Evolutionary conservation across 805 yeast species (phyloP).

Genomic region (Lipomyces spencermartinsiae): DNA sequence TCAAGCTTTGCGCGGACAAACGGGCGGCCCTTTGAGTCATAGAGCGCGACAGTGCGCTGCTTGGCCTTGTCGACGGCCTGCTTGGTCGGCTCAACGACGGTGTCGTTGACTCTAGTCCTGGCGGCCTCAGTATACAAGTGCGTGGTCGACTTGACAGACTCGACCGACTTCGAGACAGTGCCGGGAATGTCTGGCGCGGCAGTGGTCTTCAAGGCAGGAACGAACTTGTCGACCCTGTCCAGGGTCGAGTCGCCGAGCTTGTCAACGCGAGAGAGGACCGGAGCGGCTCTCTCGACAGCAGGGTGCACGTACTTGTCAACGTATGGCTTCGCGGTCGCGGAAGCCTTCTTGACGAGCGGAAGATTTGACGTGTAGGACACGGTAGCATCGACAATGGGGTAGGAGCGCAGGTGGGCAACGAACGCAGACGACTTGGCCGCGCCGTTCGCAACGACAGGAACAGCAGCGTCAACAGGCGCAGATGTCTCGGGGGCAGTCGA

Average conservation of each 20-base stretch:
- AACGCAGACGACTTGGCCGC: constrained; percentile 26
- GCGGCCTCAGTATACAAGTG: constrained; percentile 46
- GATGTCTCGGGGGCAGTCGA: neutral
- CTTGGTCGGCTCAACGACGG: constrained; percentile 56
- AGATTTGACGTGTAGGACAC: constrained; percentile 33
- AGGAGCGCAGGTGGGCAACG: constrained; percentile 32
- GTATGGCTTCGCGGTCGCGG: constrained; percentile 35
- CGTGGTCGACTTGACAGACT: constrained; percentile 46
- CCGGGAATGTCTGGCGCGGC: constrained; percentile 60
- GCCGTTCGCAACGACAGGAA: constrained; percentile 11
- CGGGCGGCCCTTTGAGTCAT: constrained; percentile 68
- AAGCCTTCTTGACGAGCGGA: constrained; percentile 32
- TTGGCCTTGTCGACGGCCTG: constrained; percentile 53
- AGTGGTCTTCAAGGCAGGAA: constrained; percentile 66
- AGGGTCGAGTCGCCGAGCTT: constrained; percentile 63
- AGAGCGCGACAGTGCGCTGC: constrained; percentile 57
- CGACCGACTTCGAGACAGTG: constrained; percentile 50
- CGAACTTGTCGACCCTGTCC: constrained; percentile 58
- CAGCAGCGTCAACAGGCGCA: constrained; percentile 2
- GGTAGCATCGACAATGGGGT: constrained; percentile 34
- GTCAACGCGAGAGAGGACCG: constrained; percentile 58
- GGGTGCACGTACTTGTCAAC: constrained; percentile 43
- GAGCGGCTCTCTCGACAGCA: constrained; percentile 50
- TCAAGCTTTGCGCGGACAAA: constrained; percentile 66
- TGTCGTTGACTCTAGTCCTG: constrained; percentile 48